Conservation (phyloP, 148 eudicot species). For the Dianthus caryophyllus region DNA sequence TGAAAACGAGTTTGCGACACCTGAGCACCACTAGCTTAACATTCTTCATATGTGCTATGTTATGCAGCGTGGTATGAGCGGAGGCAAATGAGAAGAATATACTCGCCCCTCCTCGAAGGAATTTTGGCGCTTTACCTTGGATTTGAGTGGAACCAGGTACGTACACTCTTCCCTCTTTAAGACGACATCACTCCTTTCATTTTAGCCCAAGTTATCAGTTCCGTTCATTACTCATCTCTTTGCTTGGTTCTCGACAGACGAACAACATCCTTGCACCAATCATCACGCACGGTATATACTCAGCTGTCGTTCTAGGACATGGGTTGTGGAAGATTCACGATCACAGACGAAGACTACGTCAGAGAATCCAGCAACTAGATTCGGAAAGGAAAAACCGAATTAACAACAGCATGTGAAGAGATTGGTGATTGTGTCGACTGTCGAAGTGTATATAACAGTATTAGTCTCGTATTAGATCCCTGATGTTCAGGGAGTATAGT, state of each 20-base stretch:
- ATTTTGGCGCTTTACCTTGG: constrained; percentile 92
- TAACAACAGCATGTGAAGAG: constrained; percentile 7
- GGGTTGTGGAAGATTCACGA: constrained; percentile 95
- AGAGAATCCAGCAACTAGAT: constrained; percentile 67
- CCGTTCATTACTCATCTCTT: background rate
- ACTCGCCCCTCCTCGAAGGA: constrained; percentile 88
- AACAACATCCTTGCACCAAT: constrained; percentile 82
- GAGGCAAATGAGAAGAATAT: constrained; percentile 90
- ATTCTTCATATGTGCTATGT: background rate
- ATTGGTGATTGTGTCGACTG: background rate
- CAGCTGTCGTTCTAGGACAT: constrained; percentile 78
- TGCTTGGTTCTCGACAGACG: constrained; percentile 41
- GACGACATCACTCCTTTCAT: background rate
- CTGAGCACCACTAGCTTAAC: background rate
- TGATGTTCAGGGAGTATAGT: background rate
- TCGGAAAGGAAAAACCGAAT: constrained; percentile 35
- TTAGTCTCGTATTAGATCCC: constrained; percentile 8
- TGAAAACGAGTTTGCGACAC: too few relatives aligned
- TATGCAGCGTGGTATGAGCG: constrained; percentile 93
- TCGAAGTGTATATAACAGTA: constrained; percentile 21
- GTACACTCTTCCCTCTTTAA: constrained; percentile 1
- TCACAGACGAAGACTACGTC: constrained; percentile 57
- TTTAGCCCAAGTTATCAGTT: background rate
- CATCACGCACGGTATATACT: constrained; percentile 94
- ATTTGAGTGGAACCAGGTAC: constrained; percentile 93